phyloP scores from a whole-genome alignment of 352 stramenopile genomes.

The Elongisporangium prolatum region DNA sequence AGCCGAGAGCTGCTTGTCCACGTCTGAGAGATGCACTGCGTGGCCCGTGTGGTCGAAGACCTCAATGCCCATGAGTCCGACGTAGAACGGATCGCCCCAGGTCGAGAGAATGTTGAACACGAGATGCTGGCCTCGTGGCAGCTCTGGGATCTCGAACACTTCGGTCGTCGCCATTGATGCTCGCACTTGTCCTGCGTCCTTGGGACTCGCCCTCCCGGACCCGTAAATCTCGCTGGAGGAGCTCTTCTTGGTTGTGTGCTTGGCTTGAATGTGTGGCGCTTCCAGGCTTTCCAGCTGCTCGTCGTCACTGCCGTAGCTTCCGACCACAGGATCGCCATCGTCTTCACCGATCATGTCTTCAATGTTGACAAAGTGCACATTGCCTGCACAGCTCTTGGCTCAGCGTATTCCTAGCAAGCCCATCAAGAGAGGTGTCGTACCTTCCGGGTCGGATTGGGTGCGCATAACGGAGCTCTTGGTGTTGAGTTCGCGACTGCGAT shows the following conservation, averaged over 20 bases:
- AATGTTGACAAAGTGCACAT: slow-evolving; percentile 79
- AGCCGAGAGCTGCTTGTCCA: slow-evolving; percentile 68
- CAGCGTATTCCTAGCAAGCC: neutral
- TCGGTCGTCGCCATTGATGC: slow-evolving; percentile 13
- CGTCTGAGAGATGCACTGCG: slow-evolving; percentile 46
- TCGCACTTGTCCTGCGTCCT: neutral
- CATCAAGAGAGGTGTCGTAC: slow-evolving; percentile 8
- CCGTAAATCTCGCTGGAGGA: neutral
- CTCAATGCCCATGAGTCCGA: slow-evolving; percentile 88
- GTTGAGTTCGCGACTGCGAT: slow-evolving; percentile 56
- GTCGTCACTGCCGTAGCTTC: slow-evolving; percentile 7
- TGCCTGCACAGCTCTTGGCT: slow-evolving; percentile 18
- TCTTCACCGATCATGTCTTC: slow-evolving; percentile 36
- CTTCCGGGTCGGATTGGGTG: slow-evolving; percentile 53
- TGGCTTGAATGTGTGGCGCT: neutral
- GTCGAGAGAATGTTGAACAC: slow-evolving; percentile 85
- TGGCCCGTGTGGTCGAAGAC: slow-evolving; percentile 83
- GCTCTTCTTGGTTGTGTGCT: neutral
- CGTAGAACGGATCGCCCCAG: slow-evolving; percentile 89
- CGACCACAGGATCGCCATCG: slow-evolving; percentile 8
- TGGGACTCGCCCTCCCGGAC: neutral
- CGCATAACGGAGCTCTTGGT: slow-evolving; percentile 58
- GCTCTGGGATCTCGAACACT: slow-evolving; percentile 60
- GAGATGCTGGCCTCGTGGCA: slow-evolving; percentile 65
- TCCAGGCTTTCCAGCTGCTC: neutral